A percentile compares a stretch with the other conserved stretches of the same genome.
Conservation (phyloP, 306 rosid species). For the Lathyrus tuberosus region DNA sequence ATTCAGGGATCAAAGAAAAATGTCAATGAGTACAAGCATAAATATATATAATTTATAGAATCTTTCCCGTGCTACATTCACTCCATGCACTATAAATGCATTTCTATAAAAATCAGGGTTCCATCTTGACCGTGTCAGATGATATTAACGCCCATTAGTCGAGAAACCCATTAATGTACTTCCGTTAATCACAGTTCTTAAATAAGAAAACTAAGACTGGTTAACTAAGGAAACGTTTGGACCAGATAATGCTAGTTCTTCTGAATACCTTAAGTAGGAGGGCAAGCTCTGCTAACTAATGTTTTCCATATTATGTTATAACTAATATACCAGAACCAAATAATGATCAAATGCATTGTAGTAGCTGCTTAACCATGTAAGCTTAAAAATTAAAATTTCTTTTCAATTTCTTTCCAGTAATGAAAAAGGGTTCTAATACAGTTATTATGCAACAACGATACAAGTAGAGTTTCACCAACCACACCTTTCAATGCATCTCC, state of each 20-base stretch:
- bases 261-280: conserved; percentile 11
- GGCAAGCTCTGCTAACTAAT: conserved; percentile 1
- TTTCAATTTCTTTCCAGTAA: conserved; percentile 24
- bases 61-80: background rate
- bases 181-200: conserved; percentile 7
- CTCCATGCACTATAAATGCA: background rate
- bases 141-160: conserved; percentile 17
- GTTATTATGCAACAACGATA: conserved; percentile 26
- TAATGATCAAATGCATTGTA: conserved; percentile 18
- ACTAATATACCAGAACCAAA: conserved; percentile 20
- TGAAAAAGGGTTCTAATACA: conserved; percentile 28
- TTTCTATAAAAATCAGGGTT: conserved; percentile 10
- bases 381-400: conserved; percentile 1
- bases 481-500: conserved; percentile 97
- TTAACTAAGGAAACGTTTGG: conserved; percentile 22
- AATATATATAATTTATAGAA: conserved; percentile 20
- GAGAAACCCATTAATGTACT: conserved; percentile 19
- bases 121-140: conserved; percentile 8
- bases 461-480: conserved; percentile 47
- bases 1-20: conserved; percentile 13
- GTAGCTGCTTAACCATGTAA: conserved; percentile 7
- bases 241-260: conserved; percentile 8
- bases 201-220: conserved; percentile 21
- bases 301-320: conserved; percentile 26
- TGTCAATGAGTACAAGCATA: conserved; percentile 18